Evolutionary conservation across 2,329 filamentous ascomycete genomes (phyloP).

Genomic region (Catunica adiposa): DNA sequence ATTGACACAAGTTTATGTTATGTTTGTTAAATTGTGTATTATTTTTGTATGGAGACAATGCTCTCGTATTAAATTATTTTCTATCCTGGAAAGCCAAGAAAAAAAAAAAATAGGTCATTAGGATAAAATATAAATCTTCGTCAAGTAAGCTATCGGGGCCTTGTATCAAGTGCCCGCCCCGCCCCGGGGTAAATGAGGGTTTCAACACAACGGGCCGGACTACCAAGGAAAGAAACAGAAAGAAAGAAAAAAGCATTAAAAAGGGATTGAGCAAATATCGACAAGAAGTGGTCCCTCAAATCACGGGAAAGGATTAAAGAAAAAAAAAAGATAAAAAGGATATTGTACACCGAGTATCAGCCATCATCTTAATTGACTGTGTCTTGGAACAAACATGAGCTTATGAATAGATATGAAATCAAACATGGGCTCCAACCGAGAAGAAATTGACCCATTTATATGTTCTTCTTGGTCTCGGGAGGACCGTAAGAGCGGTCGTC

Average conservation of each 20-base stretch:
- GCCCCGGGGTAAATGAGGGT: neutral
- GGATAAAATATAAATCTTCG: constrained; percentile 4
- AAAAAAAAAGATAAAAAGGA: neutral
- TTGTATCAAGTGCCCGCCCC: neutral
- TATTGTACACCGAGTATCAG: neutral
- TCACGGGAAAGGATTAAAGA: neutral
- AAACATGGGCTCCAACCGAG: neutral
- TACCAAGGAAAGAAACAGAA: neutral
- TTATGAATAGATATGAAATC: neutral
- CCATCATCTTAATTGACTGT: neutral
- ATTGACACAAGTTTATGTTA: neutral
- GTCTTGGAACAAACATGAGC: neutral
- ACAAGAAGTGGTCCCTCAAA: neutral
- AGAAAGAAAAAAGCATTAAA: constrained; percentile 4
- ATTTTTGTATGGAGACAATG: neutral
- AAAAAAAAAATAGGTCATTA: neutral
- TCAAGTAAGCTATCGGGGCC: neutral
- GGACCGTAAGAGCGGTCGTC: constrained; percentile 34
- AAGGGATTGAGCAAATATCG: constrained; percentile 2
- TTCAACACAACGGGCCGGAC: neutral
- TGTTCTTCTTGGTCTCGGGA: constrained; percentile 28
- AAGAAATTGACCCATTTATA: constrained; percentile 19
- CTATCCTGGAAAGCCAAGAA: neutral
- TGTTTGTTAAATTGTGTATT: neutral
- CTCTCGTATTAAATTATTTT: neutral